Base-by-base conservation (phyloP, 768 basidiomycete genomes). In the Piloderma croceum region DNA sequence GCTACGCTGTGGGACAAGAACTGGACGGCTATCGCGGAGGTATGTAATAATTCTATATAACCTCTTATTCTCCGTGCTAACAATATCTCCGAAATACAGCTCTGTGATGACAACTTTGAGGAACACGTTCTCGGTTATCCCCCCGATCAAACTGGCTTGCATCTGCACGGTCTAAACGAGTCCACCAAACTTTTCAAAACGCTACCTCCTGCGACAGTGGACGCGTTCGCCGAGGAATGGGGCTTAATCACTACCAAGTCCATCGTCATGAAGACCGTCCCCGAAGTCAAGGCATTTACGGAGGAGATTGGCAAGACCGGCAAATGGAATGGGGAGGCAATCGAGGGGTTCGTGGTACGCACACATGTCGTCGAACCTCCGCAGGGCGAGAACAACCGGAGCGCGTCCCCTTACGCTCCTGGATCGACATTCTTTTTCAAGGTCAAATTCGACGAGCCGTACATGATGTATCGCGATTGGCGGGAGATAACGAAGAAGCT, bases 381-480 rank as follows among this genome's bases (percentile, higher is more conserved):
- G 20, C 53, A 52, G 34, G 53, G 45, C 40, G 51, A 58, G 17
- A 53, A 48, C n/a, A 44, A 54, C 13, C 39, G 47, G 15, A 10
- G 10, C 9, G 36, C 40, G 13, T 72, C 76, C 1, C 92, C 91
- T 1, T 96, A 97, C 55, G 59, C 70, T 0, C 62, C 81, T 1
- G 89, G 84, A 22, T 79, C 85, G 2, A 83, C 90, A 0, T 94
- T 97, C 71, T 97, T 99, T 74, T 98, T 96, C 81, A 99, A 99
- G 58, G 74, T 98, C 67, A 99, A 99, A 59, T 98, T 97, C 61
- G 92, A 98, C 61, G 90, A 98, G 56, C 94, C 94, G 3, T 99
- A 99, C 59, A 81, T 97, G 75, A 93, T 94, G 81, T 98, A 96
- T 64, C 83, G 96, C 41, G 89, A 93, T 57, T 98, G 92, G 91